Conservation (phyloP, 2,329 filamentous ascomycete species). For the Coleophoma eucalyptorum region DNA sequence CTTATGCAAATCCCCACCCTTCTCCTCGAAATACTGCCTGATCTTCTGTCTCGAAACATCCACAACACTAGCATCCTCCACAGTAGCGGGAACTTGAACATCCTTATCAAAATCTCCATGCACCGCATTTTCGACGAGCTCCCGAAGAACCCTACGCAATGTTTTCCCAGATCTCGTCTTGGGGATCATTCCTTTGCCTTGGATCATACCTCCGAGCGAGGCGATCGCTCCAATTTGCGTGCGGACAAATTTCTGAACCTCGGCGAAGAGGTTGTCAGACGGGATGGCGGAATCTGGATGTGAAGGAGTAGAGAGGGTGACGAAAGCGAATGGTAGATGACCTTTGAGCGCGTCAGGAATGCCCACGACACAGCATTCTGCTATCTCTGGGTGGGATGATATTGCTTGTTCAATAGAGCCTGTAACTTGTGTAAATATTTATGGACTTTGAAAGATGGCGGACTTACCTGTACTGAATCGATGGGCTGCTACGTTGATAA, state of each 20-base stretch:
- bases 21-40: conserved; percentile 67
- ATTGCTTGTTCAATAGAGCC: conserved; percentile 90
- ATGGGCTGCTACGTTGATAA: conserved; percentile 95
- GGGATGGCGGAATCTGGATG: conserved; percentile 49
- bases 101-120: conserved; percentile 68
- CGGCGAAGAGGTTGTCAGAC: conserved; percentile 39
- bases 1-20: conserved; percentile 20
- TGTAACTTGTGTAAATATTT: conserved; percentile 26
- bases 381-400: conserved; percentile 72
- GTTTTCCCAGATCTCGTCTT: conserved; percentile 94
- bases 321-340: conserved; percentile 86
- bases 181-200: conserved; percentile 82
- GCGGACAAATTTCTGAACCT: conserved; percentile 71
- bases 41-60: conserved; percentile 69
- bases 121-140: conserved; percentile 79
- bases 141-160: conserved; percentile 73
- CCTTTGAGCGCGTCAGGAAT: conserved; percentile 86
- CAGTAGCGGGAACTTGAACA: conserved; percentile 75
- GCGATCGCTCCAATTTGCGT: conserved; percentile 86
- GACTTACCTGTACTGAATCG: conserved; percentile 76
- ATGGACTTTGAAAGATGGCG: not conserved
- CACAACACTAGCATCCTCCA: conserved; percentile 76
- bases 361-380: conserved; percentile 82
- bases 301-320: conserved; percentile 53
- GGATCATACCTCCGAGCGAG: conserved; percentile 78